Evolutionary conservation across 805 yeast species (phyloP).

Genomic region (Metschnikowia cerradonensis): DNA sequence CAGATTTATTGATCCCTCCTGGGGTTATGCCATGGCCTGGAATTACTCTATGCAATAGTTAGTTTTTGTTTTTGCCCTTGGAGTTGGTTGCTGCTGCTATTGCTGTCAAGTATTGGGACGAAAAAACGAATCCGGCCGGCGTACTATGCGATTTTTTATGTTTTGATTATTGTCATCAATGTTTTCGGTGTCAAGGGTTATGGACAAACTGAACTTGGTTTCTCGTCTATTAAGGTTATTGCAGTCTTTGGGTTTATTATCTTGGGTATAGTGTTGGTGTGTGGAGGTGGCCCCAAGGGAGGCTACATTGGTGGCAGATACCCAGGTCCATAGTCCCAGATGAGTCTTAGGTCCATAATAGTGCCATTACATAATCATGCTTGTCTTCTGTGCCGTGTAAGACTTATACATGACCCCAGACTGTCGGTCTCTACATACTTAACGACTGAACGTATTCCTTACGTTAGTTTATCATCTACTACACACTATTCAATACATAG

Average conservation of each 20-base stretch:
- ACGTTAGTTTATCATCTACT: no score
- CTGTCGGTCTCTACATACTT: no score
- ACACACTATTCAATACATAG: no score
- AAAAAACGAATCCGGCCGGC: constrained; percentile 41
- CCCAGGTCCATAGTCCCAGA: constrained; percentile 14
- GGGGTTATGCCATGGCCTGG: constrained; percentile 73
- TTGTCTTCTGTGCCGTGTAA: no score
- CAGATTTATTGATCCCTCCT: constrained; percentile 62
- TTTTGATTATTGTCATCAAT: constrained; percentile 34
- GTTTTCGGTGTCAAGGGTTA: constrained; percentile 18
- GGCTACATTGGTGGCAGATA: constrained; percentile 38
- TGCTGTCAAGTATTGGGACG: constrained; percentile 51
- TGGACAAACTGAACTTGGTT: constrained; percentile 62
- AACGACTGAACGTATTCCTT: no score
- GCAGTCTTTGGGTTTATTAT: constrained; percentile 59
- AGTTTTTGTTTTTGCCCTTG: constrained; percentile 56
- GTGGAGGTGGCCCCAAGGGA: constrained; percentile 44
- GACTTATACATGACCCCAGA: no score
- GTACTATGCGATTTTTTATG: constrained; percentile 54
- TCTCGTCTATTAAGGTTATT: constrained; percentile 60
- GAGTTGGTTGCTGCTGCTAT: constrained; percentile 64
- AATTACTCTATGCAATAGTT: constrained; percentile 54
- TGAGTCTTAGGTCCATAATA: no score
- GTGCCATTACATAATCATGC: no score
- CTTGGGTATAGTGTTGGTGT: constrained; percentile 47